Conservation (phyloP, 176 grass and related monocot genomes). For the Oryza meyeriana region DNA sequence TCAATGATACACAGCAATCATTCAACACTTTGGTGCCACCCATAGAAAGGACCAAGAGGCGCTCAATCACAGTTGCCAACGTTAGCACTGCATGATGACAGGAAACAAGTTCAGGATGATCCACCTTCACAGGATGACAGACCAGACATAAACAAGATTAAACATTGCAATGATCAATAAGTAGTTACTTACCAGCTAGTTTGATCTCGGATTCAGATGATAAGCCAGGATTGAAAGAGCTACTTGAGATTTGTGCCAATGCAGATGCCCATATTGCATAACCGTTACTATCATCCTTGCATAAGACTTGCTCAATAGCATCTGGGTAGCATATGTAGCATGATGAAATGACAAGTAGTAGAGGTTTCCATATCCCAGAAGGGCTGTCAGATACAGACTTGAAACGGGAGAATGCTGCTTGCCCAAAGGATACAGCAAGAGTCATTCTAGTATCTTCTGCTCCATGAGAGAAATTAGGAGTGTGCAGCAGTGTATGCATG, state of each 20-base stretch:
- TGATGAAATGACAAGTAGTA: conserved; percentile 66
- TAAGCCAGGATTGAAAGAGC: conserved; percentile 43
- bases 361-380: conserved; percentile 60
- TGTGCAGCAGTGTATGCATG: conserved; percentile 66
- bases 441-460: conserved; percentile 38
- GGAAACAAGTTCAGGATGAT: not conserved
- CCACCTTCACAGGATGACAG: not conserved
- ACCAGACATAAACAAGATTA: not conserved
- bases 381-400: conserved; percentile 55
- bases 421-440: conserved; percentile 49
- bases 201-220: conserved; percentile 83
- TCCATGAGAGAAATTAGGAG: conserved; percentile 49
- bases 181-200: conserved; percentile 56
- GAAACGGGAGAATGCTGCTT: conserved; percentile 53
- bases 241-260: conserved; percentile 65
- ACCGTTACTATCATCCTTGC: conserved; percentile 44
- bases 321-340: conserved; percentile 83
- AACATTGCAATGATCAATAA: not conserved
- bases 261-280: conserved; percentile 53
- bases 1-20: conserved; percentile 70
- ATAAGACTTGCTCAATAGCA: conserved; percentile 52
- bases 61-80: conserved; percentile 52
- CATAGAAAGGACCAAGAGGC: conserved; percentile 37
- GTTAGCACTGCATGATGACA: conserved; percentile 55
- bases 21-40: conserved; percentile 42